Evolutionary conservation across 1,284 basidiomycete genomes (phyloP).

Genomic region (Malassezia japonica): DNA sequence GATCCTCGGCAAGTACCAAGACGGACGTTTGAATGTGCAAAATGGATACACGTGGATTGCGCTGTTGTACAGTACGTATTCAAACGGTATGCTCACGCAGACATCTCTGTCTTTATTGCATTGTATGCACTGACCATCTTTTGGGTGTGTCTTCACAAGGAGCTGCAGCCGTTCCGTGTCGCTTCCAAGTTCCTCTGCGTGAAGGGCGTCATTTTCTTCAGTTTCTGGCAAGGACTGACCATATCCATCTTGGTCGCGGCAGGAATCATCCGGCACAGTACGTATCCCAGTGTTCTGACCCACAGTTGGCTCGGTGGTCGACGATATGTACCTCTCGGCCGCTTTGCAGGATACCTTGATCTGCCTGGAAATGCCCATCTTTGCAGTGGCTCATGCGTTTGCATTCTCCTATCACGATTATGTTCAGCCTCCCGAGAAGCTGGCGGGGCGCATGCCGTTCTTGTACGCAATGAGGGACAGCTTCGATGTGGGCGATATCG

Average conservation of each 20-base stretch:
- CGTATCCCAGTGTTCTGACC: not conserved
- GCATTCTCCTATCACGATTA: constrained; percentile 57
- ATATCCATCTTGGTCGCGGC: constrained; percentile 81
- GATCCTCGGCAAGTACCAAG: constrained; percentile 73
- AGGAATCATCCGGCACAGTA: constrained; percentile 60
- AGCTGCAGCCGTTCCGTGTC: constrained; percentile 40
- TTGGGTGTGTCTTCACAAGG: constrained; percentile 38
- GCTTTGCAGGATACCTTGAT: constrained; percentile 53
- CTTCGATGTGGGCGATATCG: constrained; percentile 67
- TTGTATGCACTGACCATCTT: constrained; percentile 45
- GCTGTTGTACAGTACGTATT: constrained; percentile 56
- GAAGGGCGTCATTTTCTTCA: constrained; percentile 87
- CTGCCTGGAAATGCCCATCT: constrained; percentile 94
- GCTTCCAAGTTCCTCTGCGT: constrained; percentile 70
- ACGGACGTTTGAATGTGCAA: constrained; percentile 68
- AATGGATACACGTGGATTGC: constrained; percentile 64
- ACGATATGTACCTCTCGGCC: constrained; percentile 56
- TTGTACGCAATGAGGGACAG: constrained; percentile 67
- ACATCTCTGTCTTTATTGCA: constrained; percentile 52
- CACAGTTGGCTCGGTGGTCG: constrained; percentile 60
- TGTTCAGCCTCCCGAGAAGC: constrained; percentile 27
- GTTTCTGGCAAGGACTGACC: constrained; percentile 81
- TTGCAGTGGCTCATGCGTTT: constrained; percentile 83
- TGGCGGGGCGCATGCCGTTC: constrained; percentile 36
- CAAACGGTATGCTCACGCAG: not conserved